Evolutionary conservation across 345 rosid species (phyloP).

Genomic region (Barbarea vulgaris): DNA sequence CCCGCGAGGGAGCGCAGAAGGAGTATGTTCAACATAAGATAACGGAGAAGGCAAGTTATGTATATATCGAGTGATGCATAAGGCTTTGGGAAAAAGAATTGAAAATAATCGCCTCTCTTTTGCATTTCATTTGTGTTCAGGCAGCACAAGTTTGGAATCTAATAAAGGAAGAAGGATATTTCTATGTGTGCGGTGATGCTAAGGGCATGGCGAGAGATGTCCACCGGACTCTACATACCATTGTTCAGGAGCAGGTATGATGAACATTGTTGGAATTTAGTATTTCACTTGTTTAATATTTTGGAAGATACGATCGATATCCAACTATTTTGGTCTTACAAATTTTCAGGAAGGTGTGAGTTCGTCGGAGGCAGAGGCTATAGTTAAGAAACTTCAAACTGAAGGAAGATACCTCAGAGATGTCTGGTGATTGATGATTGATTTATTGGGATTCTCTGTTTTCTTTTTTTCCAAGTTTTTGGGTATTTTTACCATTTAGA

Average conservation of each 20-base stretch:
- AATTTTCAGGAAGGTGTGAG: slow-evolving; percentile 56
- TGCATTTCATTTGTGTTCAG: slow-evolving; percentile 25
- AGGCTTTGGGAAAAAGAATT: not conserved
- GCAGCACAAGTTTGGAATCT: slow-evolving; percentile 41
- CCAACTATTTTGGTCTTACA: not conserved
- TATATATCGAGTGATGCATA: not conserved
- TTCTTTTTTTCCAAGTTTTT: not conserved
- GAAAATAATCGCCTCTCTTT: not conserved
- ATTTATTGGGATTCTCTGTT: slow-evolving; percentile 7
- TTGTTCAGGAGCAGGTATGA: slow-evolving; percentile 69
- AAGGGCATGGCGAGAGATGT: slow-evolving; percentile 93
- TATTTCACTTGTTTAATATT: not conserved
- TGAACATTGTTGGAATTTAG: not conserved
- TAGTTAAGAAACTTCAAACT: slow-evolving; percentile 72
- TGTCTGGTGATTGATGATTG: slow-evolving; percentile 57
- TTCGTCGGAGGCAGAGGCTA: slow-evolving; percentile 63
- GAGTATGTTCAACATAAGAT: slow-evolving; percentile 96
- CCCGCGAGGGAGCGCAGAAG: slow-evolving; percentile 96
- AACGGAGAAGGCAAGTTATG: slow-evolving; percentile 61
- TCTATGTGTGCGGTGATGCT: slow-evolving; percentile 89
- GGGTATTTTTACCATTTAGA: slow-evolving; percentile 28
- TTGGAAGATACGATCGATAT: not conserved
- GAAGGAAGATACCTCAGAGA: slow-evolving; percentile 79
- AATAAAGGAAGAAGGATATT: slow-evolving; percentile 53
- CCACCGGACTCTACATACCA: slow-evolving; percentile 71